These are phyloP conservation scores for Komagataella pseudopastoris DNA, from an alignment of 805 yeast species.

Conservation along the genomic window DNA sequence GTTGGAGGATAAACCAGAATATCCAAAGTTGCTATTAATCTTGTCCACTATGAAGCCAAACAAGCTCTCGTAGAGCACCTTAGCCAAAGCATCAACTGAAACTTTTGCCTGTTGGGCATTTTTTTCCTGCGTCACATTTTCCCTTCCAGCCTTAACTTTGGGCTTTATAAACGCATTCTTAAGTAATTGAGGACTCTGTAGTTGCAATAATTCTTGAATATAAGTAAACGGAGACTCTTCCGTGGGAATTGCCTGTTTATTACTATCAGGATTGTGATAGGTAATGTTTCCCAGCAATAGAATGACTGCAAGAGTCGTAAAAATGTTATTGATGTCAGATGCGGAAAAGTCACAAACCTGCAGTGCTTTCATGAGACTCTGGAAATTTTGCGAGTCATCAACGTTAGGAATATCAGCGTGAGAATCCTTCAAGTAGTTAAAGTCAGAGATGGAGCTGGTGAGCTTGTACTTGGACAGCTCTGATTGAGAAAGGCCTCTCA, in stretches of 20 bases:
- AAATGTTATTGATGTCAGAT: slow-evolving; percentile 41
- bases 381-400: slow-evolving; percentile 62
- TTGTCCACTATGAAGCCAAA: slow-evolving; percentile 66
- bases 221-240: slow-evolving; percentile 33
- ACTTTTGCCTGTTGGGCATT: slow-evolving; percentile 69
- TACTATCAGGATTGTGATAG: slow-evolving; percentile 40
- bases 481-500: slow-evolving; percentile 46
- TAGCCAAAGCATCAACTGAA: slow-evolving; percentile 78
- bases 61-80: slow-evolving; percentile 71
- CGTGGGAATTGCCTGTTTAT: slow-evolving; percentile 65
- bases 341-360: slow-evolving; percentile 55
- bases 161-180: slow-evolving; percentile 58
- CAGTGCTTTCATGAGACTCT: slow-evolving; percentile 51
- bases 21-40: slow-evolving; percentile 55
- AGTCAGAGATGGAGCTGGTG: slow-evolving; percentile 23
- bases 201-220: slow-evolving; percentile 53
- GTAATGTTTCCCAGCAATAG: slow-evolving; percentile 79
- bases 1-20: slow-evolving; percentile 8
- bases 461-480: slow-evolving; percentile 36
- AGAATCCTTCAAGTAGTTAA: slow-evolving; percentile 45
- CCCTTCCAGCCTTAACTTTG: slow-evolving; percentile 83
- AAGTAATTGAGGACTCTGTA: slow-evolving; percentile 35
- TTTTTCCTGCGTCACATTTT: slow-evolving; percentile 67
- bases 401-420: slow-evolving; percentile 46
- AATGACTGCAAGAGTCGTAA: slow-evolving; percentile 58